Base-by-base conservation (phyloP, 2,329 filamentous ascomycete genomes). In the Drechslera avenae region DNA sequence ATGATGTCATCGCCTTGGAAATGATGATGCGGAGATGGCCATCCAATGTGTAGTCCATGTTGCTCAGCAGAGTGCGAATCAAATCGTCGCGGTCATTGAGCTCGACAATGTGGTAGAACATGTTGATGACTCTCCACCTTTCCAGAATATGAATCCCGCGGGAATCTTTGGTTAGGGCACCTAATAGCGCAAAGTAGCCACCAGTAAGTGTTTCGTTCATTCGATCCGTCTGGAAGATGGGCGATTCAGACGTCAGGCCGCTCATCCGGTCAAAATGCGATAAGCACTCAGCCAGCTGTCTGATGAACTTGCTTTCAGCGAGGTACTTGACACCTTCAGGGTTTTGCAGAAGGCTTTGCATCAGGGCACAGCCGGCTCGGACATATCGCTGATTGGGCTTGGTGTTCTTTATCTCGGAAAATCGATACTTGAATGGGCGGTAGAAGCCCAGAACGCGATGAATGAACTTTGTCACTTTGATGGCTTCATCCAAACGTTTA, bases 31-130 rank as follows among this genome's bases (percentile, higher is more conserved):
- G 85, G 16, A 95, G 89, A 72, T 99, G 94, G 1, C 92, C 93
- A 53, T 79, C 77, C 18, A 95, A 78, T 16, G 86, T 89, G 69
- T 96, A 99, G 74, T 99, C 93, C 74, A 99, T 92, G 66, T 92
- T 94, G 40, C 89, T 87, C 7, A 99, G 81, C 26, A 99, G 82
- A 8, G 93, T 82, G 69, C 92, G 91, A 69, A 97, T 91, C 52
- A 99, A 79, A 71, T 99, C 94, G 37, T 93, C 91, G 2, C 94
- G 88, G 72, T 94, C 89, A 63, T 89, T 91, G 36, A 96, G 80
- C 67, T 97, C 93, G 50, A 97, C 84, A 54, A 99, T 96, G 73
- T 97, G 94, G 71, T 99, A 99, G 81, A 97, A 95, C 91, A 99
- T 99, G 74, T 97, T 97, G 76, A 97, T 92, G 82, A 99, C 95